Base-by-base conservation (phyloP, 2,329 filamentous ascomycete genomes). In the Penicillium expansum region DNA sequence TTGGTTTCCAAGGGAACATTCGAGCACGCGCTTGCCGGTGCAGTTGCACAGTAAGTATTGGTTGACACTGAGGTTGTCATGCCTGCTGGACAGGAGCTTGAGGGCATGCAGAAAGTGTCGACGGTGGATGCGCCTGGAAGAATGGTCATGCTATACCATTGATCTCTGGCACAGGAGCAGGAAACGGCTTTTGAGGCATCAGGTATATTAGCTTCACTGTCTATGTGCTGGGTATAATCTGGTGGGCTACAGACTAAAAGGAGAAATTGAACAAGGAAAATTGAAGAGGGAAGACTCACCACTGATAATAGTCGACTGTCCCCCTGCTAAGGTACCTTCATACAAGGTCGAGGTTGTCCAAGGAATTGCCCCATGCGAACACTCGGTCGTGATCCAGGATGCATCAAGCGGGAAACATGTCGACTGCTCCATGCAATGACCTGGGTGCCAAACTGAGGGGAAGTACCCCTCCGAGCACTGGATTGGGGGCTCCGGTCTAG, bases 61-160 rank as follows among this genome's bases (percentile, higher is more conserved):
- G 51, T 59, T 16, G 56, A 59, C 29, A 57, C 38, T 3, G 59
- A 66, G 20, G 61, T 66, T 10, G 57, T 66, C 65, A 69, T 68
- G 5, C 65, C 67, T 4, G 59, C 49, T 27, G 67, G 65, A 48
- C 67, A 69, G 11, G 48, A 58, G 18, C 43, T 55, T 29, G 59
- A 53, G 0, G 65, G 66, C 66, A 69, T 67, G 47, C 67, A 69
- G 52, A 61, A 69, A 3, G 53, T 66, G 10, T 68, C 59, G 8
- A 58, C 29, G 8, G 27, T 37, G 5, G 59, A 59, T 4, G 35
- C 10, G 9, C 54, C 62, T 5, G 56, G 47, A 1, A 50, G 50
- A 14, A 53, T 43, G 1, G 60, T 58, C 54, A 58, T 55, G 47
- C 66, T 69, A 45, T 68, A 66, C 60, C 60, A 69, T 53, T 68